These are phyloP conservation scores for Globisporangium viniferum DNA, from an alignment of 352 stramenopile species.

Conservation along the genomic window DNA sequence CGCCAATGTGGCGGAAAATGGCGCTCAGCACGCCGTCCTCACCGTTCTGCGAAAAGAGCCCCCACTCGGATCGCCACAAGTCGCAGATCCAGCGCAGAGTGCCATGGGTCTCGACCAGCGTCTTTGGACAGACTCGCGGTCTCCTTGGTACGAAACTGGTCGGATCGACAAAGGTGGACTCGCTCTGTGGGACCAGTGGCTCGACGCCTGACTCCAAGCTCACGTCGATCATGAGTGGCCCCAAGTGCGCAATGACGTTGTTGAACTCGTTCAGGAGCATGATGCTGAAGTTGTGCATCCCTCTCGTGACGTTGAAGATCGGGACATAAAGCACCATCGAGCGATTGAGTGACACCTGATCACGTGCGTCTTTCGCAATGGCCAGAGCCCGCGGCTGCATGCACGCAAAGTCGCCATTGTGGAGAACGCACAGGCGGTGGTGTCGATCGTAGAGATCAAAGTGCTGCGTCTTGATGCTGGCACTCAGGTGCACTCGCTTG, in stretches of 20 bases:
- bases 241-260: slow-evolving; percentile 31
- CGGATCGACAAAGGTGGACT: slow-evolving; percentile 18
- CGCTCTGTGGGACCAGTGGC: slow-evolving; percentile 8
- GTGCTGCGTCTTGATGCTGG: slow-evolving; percentile 30
- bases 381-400: slow-evolving; percentile 24
- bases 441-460: slow-evolving; percentile 40
- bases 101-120: background rate
- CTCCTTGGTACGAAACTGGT: slow-evolving; percentile 23
- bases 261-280: slow-evolving; percentile 47
- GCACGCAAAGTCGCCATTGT: slow-evolving; percentile 48
- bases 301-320: slow-evolving; percentile 28
- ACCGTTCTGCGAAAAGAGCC: slow-evolving; percentile 61
- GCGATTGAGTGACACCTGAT: slow-evolving; percentile 13
- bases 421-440: slow-evolving; percentile 39
- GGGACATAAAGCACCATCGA: slow-evolving; percentile 30
- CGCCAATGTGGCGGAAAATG: slow-evolving; percentile 56
- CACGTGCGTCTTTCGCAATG: slow-evolving; percentile 20
- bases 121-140: slow-evolving; percentile 20
- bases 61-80: slow-evolving; percentile 66
- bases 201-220: background rate
- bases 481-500: slow-evolving; percentile 18
- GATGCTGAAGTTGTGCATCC: slow-evolving; percentile 30
- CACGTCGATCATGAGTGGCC: slow-evolving; percentile 21
- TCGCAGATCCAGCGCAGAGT: slow-evolving; percentile 46
- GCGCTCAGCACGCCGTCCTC: slow-evolving; percentile 60